Evolutionary conservation across 495 filamentous ascomycete genomes (phyloP).

Genomic region (Penicillium goetzii): DNA sequence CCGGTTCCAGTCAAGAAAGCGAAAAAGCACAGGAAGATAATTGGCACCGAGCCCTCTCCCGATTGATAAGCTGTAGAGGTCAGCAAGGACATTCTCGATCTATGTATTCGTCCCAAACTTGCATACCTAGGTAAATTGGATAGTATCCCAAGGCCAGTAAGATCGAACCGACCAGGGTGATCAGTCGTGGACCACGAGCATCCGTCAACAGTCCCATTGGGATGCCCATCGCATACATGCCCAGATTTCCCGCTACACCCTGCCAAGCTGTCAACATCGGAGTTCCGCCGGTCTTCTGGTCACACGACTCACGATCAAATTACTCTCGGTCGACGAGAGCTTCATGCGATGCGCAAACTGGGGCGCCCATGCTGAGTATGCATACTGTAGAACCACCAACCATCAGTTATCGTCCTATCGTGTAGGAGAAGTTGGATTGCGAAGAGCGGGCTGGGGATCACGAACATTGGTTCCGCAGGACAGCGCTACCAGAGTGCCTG

Average conservation of each 20-base stretch:
- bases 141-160: conserved; percentile 78
- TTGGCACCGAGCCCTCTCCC: conserved; percentile 61
- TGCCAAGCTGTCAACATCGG: conserved; percentile 38
- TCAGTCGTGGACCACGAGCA: conserved; percentile 74
- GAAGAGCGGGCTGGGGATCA: conserved; percentile 10
- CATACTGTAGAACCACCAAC: conserved; percentile 67
- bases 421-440: background rate
- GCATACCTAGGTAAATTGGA: conserved; percentile 67
- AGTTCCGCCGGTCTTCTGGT: background rate
- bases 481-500: conserved; percentile 82
- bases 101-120: background rate
- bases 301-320: conserved; percentile 71
- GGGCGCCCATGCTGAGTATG: conserved; percentile 96
- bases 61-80: conserved; percentile 48
- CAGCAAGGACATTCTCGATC: conserved; percentile 3
- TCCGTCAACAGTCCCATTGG: conserved; percentile 89
- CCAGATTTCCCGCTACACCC: conserved; percentile 89
- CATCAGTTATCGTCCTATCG: conserved; percentile 7
- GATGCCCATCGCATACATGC: conserved; percentile 92
- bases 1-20: conserved; percentile 84
- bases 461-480: conserved; percentile 92
- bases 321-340: conserved; percentile 86
- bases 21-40: conserved; percentile 77
- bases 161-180: conserved; percentile 73
- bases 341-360: conserved; percentile 86